Evolutionary conservation across 805 yeast species (phyloP), one percentile per base, ranked within the genome.

Genomic region (Hanseniaspora lachancei): DNA sequence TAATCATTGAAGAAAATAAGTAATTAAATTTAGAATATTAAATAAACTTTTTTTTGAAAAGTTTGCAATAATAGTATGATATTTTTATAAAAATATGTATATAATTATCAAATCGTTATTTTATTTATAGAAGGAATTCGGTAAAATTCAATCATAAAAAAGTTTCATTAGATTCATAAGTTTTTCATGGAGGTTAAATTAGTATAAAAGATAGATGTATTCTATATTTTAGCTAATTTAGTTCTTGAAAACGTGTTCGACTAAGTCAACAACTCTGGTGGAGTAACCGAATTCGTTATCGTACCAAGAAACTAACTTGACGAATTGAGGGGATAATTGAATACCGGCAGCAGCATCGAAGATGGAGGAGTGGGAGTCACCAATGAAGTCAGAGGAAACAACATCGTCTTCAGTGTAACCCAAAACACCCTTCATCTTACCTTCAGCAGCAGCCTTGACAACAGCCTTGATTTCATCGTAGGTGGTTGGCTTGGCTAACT

Each of bases 231-330:
- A 52, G 29, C 24, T 40, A 36, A 42, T 35, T 55, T 55, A 55
- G 55, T 55, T 55, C 46, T 49, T 70, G 64, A 83, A 81, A 68
- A 80, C 79, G 75, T 76, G 79, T 72, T 78, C 76, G 65, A 80
- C 76, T 70, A 81, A 77, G 72, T 81, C 86, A 64, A 80, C 84
- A 63, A 81, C 86, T 78, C 86, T 79, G 75, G 82, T 77, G 64
- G 84, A 79, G 80, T 81, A 81, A 73, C 86, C 86, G 74, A 69
- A 80, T 74, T 81, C 86, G 73, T 81, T 81, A 72, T 81, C 86
- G 76, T 80, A 81, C 86, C 85, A 81, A 58, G 85, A 72, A 67
- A 81, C 74, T 73, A 81, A 77, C 74, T 81, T 81, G 68, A 80
- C 83, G 75, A 81, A 81, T 63, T 77, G 77, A 71, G 84, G 83